Conservation (phyloP, 257 asterid species). For the Rhazya stricta region DNA sequence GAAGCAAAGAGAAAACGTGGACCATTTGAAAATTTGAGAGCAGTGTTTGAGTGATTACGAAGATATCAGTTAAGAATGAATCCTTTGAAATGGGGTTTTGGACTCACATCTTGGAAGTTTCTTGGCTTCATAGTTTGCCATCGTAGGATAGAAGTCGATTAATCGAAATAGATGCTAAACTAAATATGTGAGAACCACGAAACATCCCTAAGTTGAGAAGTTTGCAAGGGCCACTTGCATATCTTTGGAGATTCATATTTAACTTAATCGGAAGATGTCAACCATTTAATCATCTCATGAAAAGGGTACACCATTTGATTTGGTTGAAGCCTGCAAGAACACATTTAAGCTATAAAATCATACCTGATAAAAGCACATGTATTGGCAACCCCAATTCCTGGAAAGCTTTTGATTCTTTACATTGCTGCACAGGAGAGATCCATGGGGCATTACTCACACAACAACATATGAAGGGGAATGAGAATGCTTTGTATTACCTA, state of each 20-base stretch:
- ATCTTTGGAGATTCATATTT: not conserved
- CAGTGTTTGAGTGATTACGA: not conserved
- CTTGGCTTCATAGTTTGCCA: not conserved
- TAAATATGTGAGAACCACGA: not conserved
- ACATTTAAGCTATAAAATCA: not conserved
- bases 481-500: not conserved
- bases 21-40: too few relatives aligned
- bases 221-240: not conserved
- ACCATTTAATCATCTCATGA: not conserved
- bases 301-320: not conserved
- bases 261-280: not conserved
- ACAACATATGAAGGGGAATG: not conserved
- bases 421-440: too few relatives aligned
- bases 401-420: too few relatives aligned
- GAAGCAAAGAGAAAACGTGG: too few relatives aligned
- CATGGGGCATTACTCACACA: not conserved
- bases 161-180: not conserved
- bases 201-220: not conserved
- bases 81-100: not conserved
- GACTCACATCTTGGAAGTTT: not conserved
- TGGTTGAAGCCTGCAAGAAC: not conserved
- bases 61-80: not conserved
- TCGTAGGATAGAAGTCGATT: not conserved
- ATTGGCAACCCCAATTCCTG: not conserved
- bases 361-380: not conserved